phyloP scores from a whole-genome alignment of 495 filamentous ascomycete genomes.

The Aspergillus ellipticus region DNA sequence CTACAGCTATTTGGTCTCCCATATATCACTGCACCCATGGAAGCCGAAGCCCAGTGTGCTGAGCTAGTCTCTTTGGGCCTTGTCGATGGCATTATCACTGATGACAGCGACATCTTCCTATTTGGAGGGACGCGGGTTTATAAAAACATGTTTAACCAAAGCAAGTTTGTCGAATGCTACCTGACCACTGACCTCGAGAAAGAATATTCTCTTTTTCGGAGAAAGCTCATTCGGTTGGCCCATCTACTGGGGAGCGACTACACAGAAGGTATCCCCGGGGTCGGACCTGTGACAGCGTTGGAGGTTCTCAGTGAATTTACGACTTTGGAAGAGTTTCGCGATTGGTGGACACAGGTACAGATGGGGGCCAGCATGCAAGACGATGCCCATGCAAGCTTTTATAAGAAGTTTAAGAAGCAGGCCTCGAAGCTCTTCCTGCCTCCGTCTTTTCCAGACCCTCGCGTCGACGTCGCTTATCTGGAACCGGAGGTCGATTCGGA shows the following conservation, averaged over 20 bases:
- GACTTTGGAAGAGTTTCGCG: constrained; percentile 62
- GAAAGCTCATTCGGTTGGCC: constrained; percentile 80
- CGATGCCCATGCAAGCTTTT: constrained; percentile 55
- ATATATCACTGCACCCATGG: constrained; percentile 97
- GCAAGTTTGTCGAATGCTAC: constrained; percentile 97
- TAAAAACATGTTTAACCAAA: constrained; percentile 99
- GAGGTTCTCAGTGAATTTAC: constrained; percentile 92
- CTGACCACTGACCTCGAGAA: constrained; percentile 81
- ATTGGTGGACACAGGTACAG: constrained; percentile 86
- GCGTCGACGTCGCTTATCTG: constrained; percentile 77
- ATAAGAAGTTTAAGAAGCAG: constrained; percentile 79
- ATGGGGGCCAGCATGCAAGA: constrained; percentile 37
- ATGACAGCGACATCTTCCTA: constrained; percentile 94
- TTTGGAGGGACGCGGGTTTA: constrained; percentile 95
- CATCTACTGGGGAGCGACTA: constrained; percentile 92
- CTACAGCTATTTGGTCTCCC: constrained; percentile 88
- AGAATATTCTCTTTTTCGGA: constrained; percentile 78
- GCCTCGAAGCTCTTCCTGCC: constrained; percentile 82
- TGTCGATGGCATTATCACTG: constrained; percentile 97
- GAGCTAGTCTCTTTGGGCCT: constrained; percentile 80
- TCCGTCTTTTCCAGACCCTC: constrained; percentile 66
- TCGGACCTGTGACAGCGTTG: constrained; percentile 89
- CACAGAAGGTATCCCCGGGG: constrained; percentile 82
- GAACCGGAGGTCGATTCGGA: constrained; percentile 78
- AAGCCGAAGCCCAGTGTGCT: constrained; percentile 97